A percentile compares a stretch with the other conserved stretches of the same genome.
Evolutionary conservation across 179 eudicot species (phyloP).

Genomic region (Silene coronaria): DNA sequence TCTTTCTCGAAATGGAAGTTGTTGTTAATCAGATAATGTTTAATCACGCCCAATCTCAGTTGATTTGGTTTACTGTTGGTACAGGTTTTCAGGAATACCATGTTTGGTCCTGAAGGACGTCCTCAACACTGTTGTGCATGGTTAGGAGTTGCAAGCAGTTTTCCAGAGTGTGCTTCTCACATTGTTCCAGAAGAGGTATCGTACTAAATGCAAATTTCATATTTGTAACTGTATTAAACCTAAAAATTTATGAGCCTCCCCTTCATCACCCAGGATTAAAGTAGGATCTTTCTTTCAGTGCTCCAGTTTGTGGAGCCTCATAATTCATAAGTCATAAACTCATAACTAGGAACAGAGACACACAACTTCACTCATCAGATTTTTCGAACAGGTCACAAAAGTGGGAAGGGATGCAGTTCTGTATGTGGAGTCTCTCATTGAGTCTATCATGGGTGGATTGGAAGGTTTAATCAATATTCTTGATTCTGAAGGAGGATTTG

Average conservation of each 20-base stretch:
- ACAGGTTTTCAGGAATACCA: constrained; percentile 97
- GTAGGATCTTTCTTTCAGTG: not conserved
- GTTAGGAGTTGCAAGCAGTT: constrained; percentile 99
- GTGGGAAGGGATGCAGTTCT: constrained; percentile 96
- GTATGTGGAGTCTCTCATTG: constrained; percentile 93
- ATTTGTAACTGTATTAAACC: not conserved
- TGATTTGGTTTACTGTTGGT: constrained; percentile 16
- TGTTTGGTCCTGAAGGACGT: constrained; percentile 99
- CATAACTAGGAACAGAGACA: not conserved
- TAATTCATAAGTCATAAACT: no score
- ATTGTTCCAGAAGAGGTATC: constrained; percentile 97
- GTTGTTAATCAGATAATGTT: not conserved
- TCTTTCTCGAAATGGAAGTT: not conserved
- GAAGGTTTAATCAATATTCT: constrained; percentile 96
- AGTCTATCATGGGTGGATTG: constrained; percentile 94
- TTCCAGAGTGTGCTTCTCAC: constrained; percentile 92
- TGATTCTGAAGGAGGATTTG: constrained; percentile 98
- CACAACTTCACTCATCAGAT: not conserved
- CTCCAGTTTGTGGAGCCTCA: constrained; percentile 1
- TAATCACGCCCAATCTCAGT: not conserved
- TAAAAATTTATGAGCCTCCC: not conserved
- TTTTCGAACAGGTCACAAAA: constrained; percentile 61
- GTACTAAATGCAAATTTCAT: constrained; percentile 9
- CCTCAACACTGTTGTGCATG: constrained; percentile 99
- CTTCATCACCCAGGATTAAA: not conserved